Evolutionary conservation across 2,329 filamentous ascomycete genomes (phyloP), one percentile per base, ranked within the genome.

Genomic region (Arthroderma sp.): DNA sequence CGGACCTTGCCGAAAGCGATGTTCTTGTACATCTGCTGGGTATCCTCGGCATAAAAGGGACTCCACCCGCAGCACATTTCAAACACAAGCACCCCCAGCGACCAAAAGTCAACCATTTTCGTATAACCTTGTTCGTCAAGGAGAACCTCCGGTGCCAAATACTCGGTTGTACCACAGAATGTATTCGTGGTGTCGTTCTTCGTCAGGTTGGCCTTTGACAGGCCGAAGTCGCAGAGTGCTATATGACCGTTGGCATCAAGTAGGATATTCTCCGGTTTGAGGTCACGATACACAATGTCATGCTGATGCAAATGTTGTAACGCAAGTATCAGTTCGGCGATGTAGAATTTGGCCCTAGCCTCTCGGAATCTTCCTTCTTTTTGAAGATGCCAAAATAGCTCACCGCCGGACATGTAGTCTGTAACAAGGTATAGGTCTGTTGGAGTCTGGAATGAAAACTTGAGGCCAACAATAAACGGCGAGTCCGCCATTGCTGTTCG

Each of bases 51-150:
- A 56, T 96, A 98, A 67, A 98, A 98, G 0, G 91, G 91, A 57
- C 87, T 95, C 91, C 91, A 98, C 31, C 91, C 91, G 57, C 91
- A 98, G 70, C 91, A 98, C 91, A 98, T 98, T 65, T 98, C 91
- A 57, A 98, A 98, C 1, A 98, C 91, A 44, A 98, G 73, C 40
- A 98, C 91, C 46, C 91, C 91, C 8, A 98, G 74, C 1, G 91
- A 98, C 91, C 91, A 98, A 64, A 96, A 98, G 63, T 98, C 91
- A 5, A 98, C 91, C 91, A 98, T 96, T 69, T 96, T 96, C 44
- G 91, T 96, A 65, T 98, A 98, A 31, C 91, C 91, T 57, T 87
- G 85, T 68, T 98, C 91, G 55, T 98, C 91, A 38, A 98, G 70
- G 9, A 98, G 73, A 2, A 96, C 91, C 60, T 98, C 91, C 0